phyloP scores from a whole-genome alignment of 2,329 filamentous ascomycete genomes.

The Aspergillus amoenus region DNA sequence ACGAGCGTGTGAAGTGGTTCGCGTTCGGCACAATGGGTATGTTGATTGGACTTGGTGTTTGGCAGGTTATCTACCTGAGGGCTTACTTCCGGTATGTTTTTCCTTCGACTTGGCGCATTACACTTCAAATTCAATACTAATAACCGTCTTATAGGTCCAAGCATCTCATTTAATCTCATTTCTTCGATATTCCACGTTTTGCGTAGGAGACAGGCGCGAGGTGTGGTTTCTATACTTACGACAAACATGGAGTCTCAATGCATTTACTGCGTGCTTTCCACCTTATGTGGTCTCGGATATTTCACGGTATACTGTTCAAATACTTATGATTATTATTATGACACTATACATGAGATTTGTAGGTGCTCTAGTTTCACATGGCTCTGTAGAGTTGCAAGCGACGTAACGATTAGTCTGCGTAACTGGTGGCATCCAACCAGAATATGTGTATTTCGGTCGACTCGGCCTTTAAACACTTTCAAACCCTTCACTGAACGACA shows the following conservation, averaged over 20 bases:
- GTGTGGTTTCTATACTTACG: slow-evolving; percentile 20
- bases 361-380: neutral
- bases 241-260: slow-evolving; percentile 23
- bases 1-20: slow-evolving; percentile 98
- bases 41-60: slow-evolving; percentile 82
- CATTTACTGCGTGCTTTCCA: slow-evolving; percentile 17
- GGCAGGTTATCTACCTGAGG: slow-evolving; percentile 97
- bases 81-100: slow-evolving; percentile 81
- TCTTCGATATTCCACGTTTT: slow-evolving; percentile 3
- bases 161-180: slow-evolving; percentile 60
- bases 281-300: slow-evolving; percentile 20
- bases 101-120: neutral
- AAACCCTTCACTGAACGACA: neutral
- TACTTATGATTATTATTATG: slow-evolving; percentile 23
- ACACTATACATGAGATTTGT: slow-evolving; percentile 8
- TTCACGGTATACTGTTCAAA: slow-evolving; percentile 21
- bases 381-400: neutral
- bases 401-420: neutral
- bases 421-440: neutral
- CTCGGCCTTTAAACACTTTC: neutral
- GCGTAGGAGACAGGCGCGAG: slow-evolving; percentile 10
- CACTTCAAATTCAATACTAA: neutral
- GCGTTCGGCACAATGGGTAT: slow-evolving; percentile 90
- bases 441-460: neutral
- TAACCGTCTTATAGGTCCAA: slow-evolving; percentile 54